These are phyloP conservation scores for Paxillus rubicundulus DNA, from an alignment of 768 basidiomycete species.

Conservation along the genomic window DNA sequence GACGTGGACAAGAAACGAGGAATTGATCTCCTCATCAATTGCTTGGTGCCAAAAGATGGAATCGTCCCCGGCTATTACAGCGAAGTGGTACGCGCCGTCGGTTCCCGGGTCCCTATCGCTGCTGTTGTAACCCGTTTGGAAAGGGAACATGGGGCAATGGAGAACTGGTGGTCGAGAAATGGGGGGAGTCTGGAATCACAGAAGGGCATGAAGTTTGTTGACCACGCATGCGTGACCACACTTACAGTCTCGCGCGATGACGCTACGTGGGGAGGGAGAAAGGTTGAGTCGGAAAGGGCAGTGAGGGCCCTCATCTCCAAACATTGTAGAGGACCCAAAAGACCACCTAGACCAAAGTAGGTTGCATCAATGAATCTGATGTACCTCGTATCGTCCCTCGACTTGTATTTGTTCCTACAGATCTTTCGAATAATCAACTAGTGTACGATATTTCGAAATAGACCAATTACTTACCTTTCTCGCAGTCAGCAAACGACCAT, in stretches of 20 bases:
- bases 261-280: background rate
- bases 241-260: background rate
- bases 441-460: too few relatives aligned
- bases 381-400: background rate
- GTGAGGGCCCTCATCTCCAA: background rate
- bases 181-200: slow-evolving; percentile 17
- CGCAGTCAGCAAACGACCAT: too few relatives aligned
- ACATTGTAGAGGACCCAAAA: background rate
- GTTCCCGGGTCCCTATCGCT: slow-evolving; percentile 23
- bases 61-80: slow-evolving; percentile 1
- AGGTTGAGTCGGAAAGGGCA: background rate
- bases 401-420: too few relatives aligned
- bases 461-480: too few relatives aligned
- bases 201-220: slow-evolving; percentile 27
- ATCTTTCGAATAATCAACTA: too few relatives aligned
- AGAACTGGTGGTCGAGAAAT: slow-evolving; percentile 26
- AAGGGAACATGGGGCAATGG: slow-evolving; percentile 17
- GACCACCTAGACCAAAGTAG: background rate
- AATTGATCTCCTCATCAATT: slow-evolving; percentile 10
- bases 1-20: background rate
- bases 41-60: slow-evolving; percentile 1
- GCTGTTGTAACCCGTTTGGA: slow-evolving; percentile 29
- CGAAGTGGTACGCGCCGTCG: slow-evolving; percentile 9
- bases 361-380: background rate
- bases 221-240: slow-evolving; percentile 12